A percentile compares a stretch with the other conserved stretches of the same genome.
phyloP scores from a whole-genome alignment of 768 basidiomycete genomes.

The Russula vinacea region DNA sequence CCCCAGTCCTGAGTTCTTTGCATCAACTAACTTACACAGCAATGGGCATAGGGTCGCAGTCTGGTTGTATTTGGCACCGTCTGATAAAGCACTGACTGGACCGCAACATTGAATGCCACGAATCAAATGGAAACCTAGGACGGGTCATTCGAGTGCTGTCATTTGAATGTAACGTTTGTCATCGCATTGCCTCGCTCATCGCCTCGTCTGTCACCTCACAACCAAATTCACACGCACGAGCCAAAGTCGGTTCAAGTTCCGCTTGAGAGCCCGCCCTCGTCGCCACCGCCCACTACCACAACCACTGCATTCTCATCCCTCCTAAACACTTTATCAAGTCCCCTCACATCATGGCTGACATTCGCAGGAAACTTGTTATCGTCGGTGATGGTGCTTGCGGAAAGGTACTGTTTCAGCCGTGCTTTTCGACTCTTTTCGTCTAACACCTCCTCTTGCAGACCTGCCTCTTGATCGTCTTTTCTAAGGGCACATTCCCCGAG shows the following conservation, averaged over 20 bases:
- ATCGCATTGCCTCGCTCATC: slow-evolving; percentile 15
- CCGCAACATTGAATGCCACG: background rate
- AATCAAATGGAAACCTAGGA: background rate
- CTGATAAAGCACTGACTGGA: background rate
- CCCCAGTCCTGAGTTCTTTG: slow-evolving; percentile 11
- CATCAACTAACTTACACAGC: background rate
- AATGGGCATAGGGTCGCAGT: slow-evolving; percentile 1
- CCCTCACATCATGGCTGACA: slow-evolving; percentile 74
- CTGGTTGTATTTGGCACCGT: background rate
- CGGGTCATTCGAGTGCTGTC: slow-evolving; percentile 1
- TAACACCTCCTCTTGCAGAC: slow-evolving; percentile 20
- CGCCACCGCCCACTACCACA: slow-evolving; percentile 21
- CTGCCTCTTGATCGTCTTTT: slow-evolving; percentile 84
- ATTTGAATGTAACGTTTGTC: slow-evolving; percentile 10
- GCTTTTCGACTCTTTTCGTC: background rate
- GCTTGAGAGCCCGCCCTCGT: slow-evolving; percentile 30
- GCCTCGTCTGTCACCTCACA: slow-evolving; percentile 18
- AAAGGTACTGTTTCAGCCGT: slow-evolving; percentile 52
- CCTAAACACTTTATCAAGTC: slow-evolving; percentile 19
- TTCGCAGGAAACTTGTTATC: slow-evolving; percentile 97
- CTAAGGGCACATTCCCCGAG: slow-evolving; percentile 95
- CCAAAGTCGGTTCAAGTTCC: slow-evolving; percentile 27
- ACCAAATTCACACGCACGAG: slow-evolving; percentile 31
- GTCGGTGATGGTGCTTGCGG: slow-evolving; percentile 98
- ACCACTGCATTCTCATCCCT: slow-evolving; percentile 16